Base-by-base conservation (phyloP, 2,329 filamentous ascomycete species). In the Fusarium newnesense region DNA sequence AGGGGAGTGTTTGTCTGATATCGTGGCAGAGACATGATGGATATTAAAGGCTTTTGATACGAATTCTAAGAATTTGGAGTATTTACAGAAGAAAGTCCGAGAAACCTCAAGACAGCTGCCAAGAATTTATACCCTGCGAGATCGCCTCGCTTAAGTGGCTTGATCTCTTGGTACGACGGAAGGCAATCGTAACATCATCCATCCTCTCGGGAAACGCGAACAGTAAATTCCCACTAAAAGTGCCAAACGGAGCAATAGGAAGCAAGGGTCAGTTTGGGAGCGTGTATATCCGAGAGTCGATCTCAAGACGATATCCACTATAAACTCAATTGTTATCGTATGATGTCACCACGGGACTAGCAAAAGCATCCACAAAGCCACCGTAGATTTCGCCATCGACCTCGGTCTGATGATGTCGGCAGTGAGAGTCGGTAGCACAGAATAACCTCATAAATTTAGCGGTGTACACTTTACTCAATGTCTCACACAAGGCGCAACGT, bases 1-100 rank as follows among this genome's bases (percentile, higher is more conserved):
- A 77, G 65, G 9, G 76, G 76, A 4, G 76, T 77, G 24, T 77
- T 77, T 62, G 74, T 74, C 26, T 77, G 76, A 24, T 77, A 77
- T 50, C 66, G 58, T 11, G 76, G 76, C 5, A 77, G 63, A 30
- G 64, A 60, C 76, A 77, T 77, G 18, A 21, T 64, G 12, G 57
- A 24, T 37, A 34, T 11, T n/a, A 2, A 4, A 9, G 1, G 1
- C 10, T 40, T 13, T 13, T 30, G 4, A 13, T 21, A 5, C 18
- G 3, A 2, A 8, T 26, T 53, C 3, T 16, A 13, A 26, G 16
- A 11, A 11, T 21, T 26, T 36, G 4, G 6, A 28, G 13, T 26
- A 53, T 15, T 40, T 52, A 5, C 10, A 53, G 8, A 7, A 15
- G 37, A 13, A 2, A 10, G 12, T 11, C 2, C 4, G 3, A 19